Evolutionary conservation across 331 rosid species (phyloP), one percentile per base, ranked within the genome.

Genomic region (Erythrophleum ivorense): DNA sequence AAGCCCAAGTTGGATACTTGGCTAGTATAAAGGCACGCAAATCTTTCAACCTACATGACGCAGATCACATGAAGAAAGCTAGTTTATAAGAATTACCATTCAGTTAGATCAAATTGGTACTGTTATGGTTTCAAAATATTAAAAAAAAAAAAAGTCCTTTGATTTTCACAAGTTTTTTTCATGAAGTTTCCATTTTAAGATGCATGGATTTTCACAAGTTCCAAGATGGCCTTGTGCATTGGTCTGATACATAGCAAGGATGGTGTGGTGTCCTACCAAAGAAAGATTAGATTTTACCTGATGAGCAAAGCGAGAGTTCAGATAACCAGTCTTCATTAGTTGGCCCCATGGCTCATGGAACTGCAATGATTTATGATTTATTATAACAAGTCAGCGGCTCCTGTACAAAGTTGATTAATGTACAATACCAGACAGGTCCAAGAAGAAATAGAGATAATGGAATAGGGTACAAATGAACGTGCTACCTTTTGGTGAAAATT

Each of bases 281-380:
- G 24, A 13, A 46, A 66, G 38, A 43, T 15, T 52, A 68, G 52
- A 12, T 24, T 45, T 79, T 83, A 92, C 97, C 87, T 87, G 97
- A 90, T 92, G 94, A 0, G 94, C 92, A 62, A 92, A 92, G 78
- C 91, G 91, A 33, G 97, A 92, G 88, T 89, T 92, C 78, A 82
- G 93, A 82, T 90, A 87, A 50, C 97, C 94, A 31, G 94, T 89
- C 87, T 90, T 92, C 93, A 92, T 90, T 45, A 92, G 94, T 48
- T 92, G 97, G 43, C 97, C 97, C 97, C 97, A 92, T 55, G 86
- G 82, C 78, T 83, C 43, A 76, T 92, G 94, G 81, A 90, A 92
- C 94, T 90, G 89, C 71, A 83, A 81, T 46, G 46, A 40, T 64
- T 58, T 58, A 79, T 40, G 19, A 45, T 21, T 18, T 19, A 19